phyloP scores from a whole-genome alignment of 2,329 filamentous ascomycete species.

The Leptographium wingfieldii region DNA sequence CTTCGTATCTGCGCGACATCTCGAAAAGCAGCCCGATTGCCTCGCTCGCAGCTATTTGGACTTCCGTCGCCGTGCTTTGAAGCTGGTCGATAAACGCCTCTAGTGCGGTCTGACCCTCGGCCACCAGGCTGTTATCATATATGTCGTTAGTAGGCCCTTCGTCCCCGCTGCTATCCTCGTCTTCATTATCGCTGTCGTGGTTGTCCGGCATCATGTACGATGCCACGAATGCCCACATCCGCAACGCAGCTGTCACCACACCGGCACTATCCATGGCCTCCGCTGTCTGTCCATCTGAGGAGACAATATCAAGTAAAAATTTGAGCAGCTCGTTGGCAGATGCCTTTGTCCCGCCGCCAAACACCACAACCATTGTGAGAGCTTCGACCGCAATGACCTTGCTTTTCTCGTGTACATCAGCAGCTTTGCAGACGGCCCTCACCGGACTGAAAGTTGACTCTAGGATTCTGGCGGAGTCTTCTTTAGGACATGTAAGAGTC shows the following conservation, averaged over 20 bases:
- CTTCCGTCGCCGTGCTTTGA: constrained; percentile 55
- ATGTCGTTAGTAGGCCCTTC: constrained; percentile 43
- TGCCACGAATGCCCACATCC: constrained; percentile 69
- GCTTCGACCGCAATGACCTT: constrained; percentile 64
- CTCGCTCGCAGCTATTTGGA: constrained; percentile 66
- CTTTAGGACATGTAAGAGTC: constrained; percentile 45
- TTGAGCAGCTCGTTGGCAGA: constrained; percentile 61
- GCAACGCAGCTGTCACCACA: constrained; percentile 62
- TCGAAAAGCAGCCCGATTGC: constrained; percentile 79
- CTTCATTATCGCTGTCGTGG: constrained; percentile 53
- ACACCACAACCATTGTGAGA: constrained; percentile 59
- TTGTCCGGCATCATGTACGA: constrained; percentile 43
- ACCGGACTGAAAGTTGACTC: constrained; percentile 45
- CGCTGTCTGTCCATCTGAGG: constrained; percentile 63
- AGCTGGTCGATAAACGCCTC: constrained; percentile 80
- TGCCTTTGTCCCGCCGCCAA: constrained; percentile 58
- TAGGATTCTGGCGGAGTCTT: constrained; percentile 47
- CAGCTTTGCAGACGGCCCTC: constrained; percentile 53
- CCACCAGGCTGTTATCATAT: constrained; percentile 43
- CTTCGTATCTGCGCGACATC: constrained; percentile 40
- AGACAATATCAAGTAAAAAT: constrained; percentile 63
- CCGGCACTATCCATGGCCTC: constrained; percentile 57
- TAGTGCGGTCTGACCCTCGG: constrained; percentile 57
- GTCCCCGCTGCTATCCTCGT: constrained; percentile 50
- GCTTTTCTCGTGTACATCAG: constrained; percentile 47